Base-by-base conservation (phyloP, 352 stramenopile genomes). In the Phytophthora citricola region DNA sequence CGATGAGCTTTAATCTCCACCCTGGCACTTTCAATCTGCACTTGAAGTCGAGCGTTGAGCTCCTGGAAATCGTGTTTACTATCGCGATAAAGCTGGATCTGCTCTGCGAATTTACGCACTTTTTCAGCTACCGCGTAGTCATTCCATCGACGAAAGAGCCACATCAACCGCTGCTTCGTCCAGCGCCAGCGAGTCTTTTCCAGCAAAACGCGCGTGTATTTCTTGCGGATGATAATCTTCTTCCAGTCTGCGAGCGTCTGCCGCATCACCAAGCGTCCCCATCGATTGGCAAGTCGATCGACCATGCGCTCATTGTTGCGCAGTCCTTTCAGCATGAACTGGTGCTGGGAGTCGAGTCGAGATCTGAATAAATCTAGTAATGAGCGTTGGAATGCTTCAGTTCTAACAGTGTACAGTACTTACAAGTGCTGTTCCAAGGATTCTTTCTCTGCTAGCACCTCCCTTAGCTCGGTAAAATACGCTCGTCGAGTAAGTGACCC, bases 201-300 rank as follows among this genome's bases (percentile, higher is more conserved):
- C 0, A 91, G 66, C 45, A 91, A 58, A 38, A 91, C 82, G 11
- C 82, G 78, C 15, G 82, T 89, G 63, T 89, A 91, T 34, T 91
- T 91, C 40, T 88, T 88, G 43, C 80, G 78, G 14, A 89, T 69
- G 43, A 89, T 83, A 39, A 89, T 83, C 67, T 89, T 88, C 57
- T 85, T 86, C 82, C 82, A 91, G 54, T 91, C 72, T 32, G 81
- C 76, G 3, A 91, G 66, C 2, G 82, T 87, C 59, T 92, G 80
- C 14, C 72, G 72, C 31, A 84, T 73, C 45, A 90, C 52, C 38
- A 90, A 41, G 2, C 63, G 48, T 0, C 72, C 78, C 82, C 81
- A 91, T 24, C 79, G 78, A 36, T 41, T 69, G 8, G 81, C 77
- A n/a, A 89, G 59, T 1, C 77, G 78, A 40, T 91, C 81, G 8